Evolutionary conservation across 106 monocot genomes (phyloP), one percentile per base, ranked within the genome.

Genomic region (Allium cepa): DNA sequence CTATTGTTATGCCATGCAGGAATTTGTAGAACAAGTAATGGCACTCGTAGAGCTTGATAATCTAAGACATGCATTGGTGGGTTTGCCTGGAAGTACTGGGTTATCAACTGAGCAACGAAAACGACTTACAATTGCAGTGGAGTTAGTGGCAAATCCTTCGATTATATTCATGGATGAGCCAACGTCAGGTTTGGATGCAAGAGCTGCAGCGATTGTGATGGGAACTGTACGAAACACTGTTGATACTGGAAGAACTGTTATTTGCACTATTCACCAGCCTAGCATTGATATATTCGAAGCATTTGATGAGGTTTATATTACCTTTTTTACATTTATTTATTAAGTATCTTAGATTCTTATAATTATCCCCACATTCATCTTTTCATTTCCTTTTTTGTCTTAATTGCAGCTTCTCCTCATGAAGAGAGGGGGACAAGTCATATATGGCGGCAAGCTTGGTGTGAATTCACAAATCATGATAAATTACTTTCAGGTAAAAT

Each of bases 101-200:
- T 73, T 84, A 70, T 84, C 83, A 59, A 79, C 83, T 7, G 83
- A 84, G 71, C 83, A 84, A 70, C 79, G 83, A 84, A 70, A 84
- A 76, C 83, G 83, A 13, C 79, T 84, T 57, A 84, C 83, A 0
- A 79, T 53, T 53, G 53, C 53, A 11, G 53, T 53, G 12, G 53
- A 53, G 53, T 15, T 53, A 53, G 53, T 53, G 10, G 53, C 53
- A 8, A 72, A n/a, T n/a, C n/a, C n/a, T n/a, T n/a, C n/a, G n/a
- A n/a, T n/a, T n/a, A n/a, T n/a, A n/a, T n/a, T n/a, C n/a, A n/a
- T n/a, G n/a, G n/a, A n/a, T n/a, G n/a, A n/a, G n/a, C n/a, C n/a
- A n/a, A n/a, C n/a, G n/a, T n/a, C n/a, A n/a, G n/a, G n/a, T n/a
- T n/a, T n/a, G n/a, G n/a, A n/a, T n/a, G n/a, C n/a, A n/a, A n/a